phyloP scores from a whole-genome alignment of 257 asterid genomes.

The Petunia axillaris region DNA sequence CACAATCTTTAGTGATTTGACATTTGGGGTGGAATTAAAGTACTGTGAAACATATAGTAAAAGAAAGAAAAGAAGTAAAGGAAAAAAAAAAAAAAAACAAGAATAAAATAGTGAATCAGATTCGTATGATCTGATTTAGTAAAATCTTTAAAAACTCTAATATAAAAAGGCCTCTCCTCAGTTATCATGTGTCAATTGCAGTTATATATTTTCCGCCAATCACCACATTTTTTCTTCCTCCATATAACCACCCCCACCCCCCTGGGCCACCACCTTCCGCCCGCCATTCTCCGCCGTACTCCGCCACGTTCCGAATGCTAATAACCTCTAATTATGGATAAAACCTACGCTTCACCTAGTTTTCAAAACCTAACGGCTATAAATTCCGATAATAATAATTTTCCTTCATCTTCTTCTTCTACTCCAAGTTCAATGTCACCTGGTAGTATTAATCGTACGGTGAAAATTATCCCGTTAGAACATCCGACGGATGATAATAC shows the following conservation, averaged over 20 bases:
- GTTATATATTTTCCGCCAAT: conserved; percentile 22
- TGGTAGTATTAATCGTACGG: conserved; percentile 47
- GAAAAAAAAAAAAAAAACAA: background rate
- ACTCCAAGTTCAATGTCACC: conserved; percentile 12
- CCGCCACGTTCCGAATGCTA: background rate
- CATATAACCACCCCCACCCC: background rate
- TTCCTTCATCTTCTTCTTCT: conserved; percentile 22
- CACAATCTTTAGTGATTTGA: too few species aligned
- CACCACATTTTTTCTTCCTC: background rate
- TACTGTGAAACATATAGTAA: too few species aligned
- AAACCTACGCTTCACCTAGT: conserved; percentile 72
- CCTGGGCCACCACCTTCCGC: background rate
- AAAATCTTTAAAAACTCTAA: background rate
- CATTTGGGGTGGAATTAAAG: too few species aligned
- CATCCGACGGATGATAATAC: conserved; percentile 58
- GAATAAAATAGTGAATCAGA: background rate
- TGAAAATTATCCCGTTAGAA: conserved; percentile 71
- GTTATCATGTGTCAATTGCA: background rate
- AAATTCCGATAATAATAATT: background rate
- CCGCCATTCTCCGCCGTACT: background rate
- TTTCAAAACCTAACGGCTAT: conserved; percentile 53
- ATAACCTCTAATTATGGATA: conserved; percentile 38
- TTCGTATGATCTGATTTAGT: background rate
- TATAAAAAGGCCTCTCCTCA: background rate
- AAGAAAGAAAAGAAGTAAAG: background rate